Conservation (phyloP, 441 rosid species). For the Pelargonium fulgidum region DNA sequence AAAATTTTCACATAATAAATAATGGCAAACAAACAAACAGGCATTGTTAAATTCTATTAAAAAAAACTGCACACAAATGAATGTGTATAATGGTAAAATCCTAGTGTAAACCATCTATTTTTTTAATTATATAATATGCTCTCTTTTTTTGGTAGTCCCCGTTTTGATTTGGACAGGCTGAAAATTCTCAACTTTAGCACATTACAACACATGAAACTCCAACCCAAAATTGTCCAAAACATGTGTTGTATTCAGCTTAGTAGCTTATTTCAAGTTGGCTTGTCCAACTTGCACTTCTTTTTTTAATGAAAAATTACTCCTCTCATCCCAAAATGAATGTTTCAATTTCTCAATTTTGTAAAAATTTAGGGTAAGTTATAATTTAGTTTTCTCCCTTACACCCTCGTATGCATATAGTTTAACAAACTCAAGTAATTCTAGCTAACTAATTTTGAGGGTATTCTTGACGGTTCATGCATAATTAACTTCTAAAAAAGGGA, state of each 20-base stretch:
- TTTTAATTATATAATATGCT: not conserved
- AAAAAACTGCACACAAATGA: too few species aligned
- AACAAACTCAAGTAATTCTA: too few species aligned
- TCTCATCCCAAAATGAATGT: not conserved
- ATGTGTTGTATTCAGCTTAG: not conserved
- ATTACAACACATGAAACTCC: not conserved
- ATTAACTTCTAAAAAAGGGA: too few species aligned
- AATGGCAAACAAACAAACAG: not conserved
- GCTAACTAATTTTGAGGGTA: too few species aligned
- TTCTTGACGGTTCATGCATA: too few species aligned
- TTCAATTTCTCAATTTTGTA: too few species aligned
- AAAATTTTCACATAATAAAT: not conserved
- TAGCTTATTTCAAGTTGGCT: not conserved
- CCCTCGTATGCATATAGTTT: too few species aligned
- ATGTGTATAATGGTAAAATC: too few species aligned
- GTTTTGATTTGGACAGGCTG: not conserved
- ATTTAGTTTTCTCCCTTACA: too few species aligned
- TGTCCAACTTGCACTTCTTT: not conserved
- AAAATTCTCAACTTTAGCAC: not conserved
- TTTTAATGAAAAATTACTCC: not conserved
- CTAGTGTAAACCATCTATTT: too few species aligned
- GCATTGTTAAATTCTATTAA: not conserved
- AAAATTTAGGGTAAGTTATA: too few species aligned
- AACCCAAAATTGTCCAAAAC: slow-evolving; percentile 3
- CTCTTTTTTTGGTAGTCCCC: not conserved